Base-by-base conservation (phyloP, 805 yeast species). In the Clavispora carvajalis region DNA sequence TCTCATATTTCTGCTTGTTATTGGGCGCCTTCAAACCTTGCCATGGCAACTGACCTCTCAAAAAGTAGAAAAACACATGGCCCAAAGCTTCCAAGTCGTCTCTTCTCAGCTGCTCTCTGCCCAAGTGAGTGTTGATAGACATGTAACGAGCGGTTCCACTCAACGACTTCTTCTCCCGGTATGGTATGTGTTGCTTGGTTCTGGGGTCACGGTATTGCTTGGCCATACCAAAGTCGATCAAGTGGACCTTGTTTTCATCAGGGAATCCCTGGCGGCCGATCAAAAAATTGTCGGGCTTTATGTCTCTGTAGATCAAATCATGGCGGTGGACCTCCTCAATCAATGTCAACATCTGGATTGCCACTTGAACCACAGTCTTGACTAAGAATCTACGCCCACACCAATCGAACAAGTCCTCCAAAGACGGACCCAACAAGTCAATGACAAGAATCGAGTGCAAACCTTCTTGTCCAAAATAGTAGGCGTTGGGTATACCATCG, bases 81-180 rank as follows among this genome's bases (percentile, higher is more conserved):
- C 96, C 98, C 57, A 91, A 76, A 46, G 93, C 82, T 68, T 93
- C 99, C 54, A 91, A 75, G 63, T 91, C 99, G 65, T 91, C 99
- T 62, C 99, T 80, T 70, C 99, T 81, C 54, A 89, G 81, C 67
- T 91, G 99, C 63, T 91, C 99, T 53, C 91, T 85, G 41, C 99
- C 99, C 62, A 93, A 72, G 67, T 91, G 99, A 25, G 99, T 91
- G 65, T 90, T 91, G 53, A 93, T 83, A 44, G 89, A 79, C 38
- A 97, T 97, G 63, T 91, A 93, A 59, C 99, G 80, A 13, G 98
- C 98, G 19, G 99, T 91, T 58, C 99, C 99, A 12, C 97, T 91
- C 55, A 91, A 77, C 57, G 91, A 89, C 66, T 93, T 91, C 67
- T 91, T 90, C 69, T 91, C 98, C 51, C 96, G 79, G 66, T 91